Evolutionary conservation across 305 asterid genomes (phyloP).

Genomic region (Solanum chacoense): DNA sequence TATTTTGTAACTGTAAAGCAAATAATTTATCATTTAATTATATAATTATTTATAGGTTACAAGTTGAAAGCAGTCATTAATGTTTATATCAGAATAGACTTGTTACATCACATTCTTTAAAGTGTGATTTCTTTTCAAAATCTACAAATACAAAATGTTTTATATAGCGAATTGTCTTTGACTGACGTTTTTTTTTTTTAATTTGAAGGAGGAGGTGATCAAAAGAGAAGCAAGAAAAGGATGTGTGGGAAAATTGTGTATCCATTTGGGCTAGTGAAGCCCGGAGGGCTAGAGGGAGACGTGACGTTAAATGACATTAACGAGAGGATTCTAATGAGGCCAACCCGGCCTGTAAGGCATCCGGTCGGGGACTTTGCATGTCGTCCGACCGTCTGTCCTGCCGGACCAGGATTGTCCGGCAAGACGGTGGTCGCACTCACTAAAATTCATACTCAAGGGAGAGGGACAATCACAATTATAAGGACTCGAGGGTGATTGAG

Average conservation of each 20-base stretch:
- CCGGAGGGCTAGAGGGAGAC: slow-evolving; percentile 74
- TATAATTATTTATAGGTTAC: not conserved
- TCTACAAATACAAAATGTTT: no score
- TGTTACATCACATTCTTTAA: accelerated
- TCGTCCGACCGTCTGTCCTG: slow-evolving; percentile 55
- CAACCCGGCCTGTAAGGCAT: slow-evolving; percentile 72
- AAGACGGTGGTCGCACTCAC: slow-evolving; percentile 84
- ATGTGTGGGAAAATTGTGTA: slow-evolving; percentile 42
- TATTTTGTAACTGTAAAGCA: not conserved
- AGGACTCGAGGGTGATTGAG: slow-evolving; percentile 49
- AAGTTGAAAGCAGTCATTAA: not conserved
- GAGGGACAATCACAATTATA: slow-evolving; percentile 79
- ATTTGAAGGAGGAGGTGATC: slow-evolving; percentile 13
- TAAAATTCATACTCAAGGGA: slow-evolving; percentile 83
- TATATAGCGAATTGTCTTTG: not conserved
- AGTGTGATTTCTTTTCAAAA: not conserved
- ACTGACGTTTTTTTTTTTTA: not conserved
- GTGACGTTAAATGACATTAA: slow-evolving; percentile 76
- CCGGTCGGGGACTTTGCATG: slow-evolving; percentile 87
- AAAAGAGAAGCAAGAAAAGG: slow-evolving; percentile 31
- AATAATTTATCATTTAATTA: not conserved
- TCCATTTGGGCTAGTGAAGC: slow-evolving; percentile 84
- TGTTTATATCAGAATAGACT: not conserved
- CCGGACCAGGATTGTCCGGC: slow-evolving; percentile 84
- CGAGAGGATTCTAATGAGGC: slow-evolving; percentile 74